Evolutionary conservation across 306 rosid species (phyloP).

Genomic region (Lablab purpureus): DNA sequence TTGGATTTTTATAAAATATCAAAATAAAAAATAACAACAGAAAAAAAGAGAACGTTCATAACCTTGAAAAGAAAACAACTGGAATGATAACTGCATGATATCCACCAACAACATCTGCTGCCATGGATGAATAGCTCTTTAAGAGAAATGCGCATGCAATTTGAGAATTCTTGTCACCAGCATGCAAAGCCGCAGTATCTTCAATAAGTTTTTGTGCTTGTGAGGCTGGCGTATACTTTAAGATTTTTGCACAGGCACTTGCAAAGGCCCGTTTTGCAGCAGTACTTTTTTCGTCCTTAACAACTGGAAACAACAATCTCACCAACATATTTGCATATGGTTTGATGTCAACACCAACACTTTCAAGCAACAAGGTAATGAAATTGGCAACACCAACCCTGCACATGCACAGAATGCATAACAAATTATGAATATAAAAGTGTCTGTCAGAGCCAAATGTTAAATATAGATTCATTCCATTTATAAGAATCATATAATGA

Average conservation of each 20-base stretch:
- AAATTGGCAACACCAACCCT: constrained; percentile 99
- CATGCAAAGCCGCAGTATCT: constrained; percentile 80
- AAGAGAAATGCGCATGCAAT: constrained; percentile 84
- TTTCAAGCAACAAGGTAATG: constrained; percentile 76
- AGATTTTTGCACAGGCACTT: constrained; percentile 75
- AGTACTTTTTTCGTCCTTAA: constrained; percentile 82
- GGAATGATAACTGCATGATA: constrained; percentile 77
- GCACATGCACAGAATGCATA: constrained; percentile 42
- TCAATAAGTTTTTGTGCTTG: constrained; percentile 87
- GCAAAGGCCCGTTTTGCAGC: constrained; percentile 93
- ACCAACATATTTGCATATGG: constrained; percentile 80
- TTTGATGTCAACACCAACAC: constrained; percentile 81
- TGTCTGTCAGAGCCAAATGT: no score
- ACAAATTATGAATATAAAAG: constrained; percentile 33
- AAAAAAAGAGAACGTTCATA: constrained; percentile 41
- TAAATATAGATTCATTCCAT: constrained; percentile 2
- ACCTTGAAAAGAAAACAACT: constrained; percentile 88
- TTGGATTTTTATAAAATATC: constrained; percentile 11
- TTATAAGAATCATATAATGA: constrained; percentile 21
- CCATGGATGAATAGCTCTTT: constrained; percentile 81
- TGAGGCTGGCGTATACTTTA: constrained; percentile 64
- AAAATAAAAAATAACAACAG: constrained; percentile 21
- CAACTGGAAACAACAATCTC: constrained; percentile 85
- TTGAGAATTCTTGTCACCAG: constrained; percentile 85
- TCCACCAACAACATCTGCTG: constrained; percentile 85